Conservation (phyloP, 257 asterid species). For the Euphrasia confusa region DNA sequence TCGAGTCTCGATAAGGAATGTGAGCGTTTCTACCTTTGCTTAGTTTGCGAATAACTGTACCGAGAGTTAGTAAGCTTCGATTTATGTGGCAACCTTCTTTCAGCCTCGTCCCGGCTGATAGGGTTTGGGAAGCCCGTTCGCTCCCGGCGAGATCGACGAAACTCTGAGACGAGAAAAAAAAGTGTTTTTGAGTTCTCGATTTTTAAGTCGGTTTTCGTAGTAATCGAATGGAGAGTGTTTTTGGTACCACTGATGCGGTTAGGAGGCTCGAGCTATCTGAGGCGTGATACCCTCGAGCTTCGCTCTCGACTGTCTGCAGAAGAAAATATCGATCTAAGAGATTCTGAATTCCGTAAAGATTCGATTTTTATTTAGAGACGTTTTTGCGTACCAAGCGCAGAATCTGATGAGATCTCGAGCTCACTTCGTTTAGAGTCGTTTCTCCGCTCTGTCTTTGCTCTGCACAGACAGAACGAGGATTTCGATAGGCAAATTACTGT, state of each 20-base stretch:
- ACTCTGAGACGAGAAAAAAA: constrained; percentile 35
- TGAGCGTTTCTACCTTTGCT: constrained; percentile 91
- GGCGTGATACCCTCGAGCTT: constrained; percentile 41
- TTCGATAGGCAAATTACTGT: no score
- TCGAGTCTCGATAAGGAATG: constrained; percentile 88
- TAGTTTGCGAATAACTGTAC: constrained; percentile 86
- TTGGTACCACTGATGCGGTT: constrained; percentile 77
- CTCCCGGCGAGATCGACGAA: constrained; percentile 97
- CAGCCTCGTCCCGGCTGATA: constrained; percentile 56
- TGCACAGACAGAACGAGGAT: constrained; percentile 28
- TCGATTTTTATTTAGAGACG: background rate
- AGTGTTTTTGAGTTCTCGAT: no score
- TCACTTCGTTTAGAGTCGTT: constrained; percentile 77
- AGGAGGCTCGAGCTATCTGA: constrained; percentile 53
- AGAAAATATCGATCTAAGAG: background rate
- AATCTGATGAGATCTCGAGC: constrained; percentile 96
- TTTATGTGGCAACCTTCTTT: constrained; percentile 94
- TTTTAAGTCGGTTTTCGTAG: no score
- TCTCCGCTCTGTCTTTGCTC: constrained; percentile 92
- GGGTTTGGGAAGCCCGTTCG: constrained; percentile 87
- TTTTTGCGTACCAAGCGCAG: constrained; percentile 66
- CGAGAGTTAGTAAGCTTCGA: constrained; percentile 89
- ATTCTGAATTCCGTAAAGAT: background rate
- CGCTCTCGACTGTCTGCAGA: constrained; percentile 76
- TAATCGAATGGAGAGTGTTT: no score